phyloP scores from a whole-genome alignment of 352 stramenopile genomes.

The Phytopythium delawarense region DNA sequence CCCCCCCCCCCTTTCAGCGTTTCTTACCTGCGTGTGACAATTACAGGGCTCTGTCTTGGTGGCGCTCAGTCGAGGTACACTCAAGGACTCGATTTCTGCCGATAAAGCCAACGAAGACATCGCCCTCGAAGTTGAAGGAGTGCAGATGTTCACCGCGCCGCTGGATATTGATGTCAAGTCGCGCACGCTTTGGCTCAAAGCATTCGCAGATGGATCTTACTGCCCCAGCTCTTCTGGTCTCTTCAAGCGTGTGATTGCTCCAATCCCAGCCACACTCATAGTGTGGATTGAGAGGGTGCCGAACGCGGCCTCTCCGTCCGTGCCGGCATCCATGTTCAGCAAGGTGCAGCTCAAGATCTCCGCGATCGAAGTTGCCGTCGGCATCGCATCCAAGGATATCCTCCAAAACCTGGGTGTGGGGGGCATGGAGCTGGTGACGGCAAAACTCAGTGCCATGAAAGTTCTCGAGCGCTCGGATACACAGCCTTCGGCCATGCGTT shows the following conservation, averaged over 20 bases:
- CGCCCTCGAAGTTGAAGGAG: constrained; percentile 51
- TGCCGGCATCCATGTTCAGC: constrained; percentile 16
- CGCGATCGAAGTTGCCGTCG: constrained; percentile 44
- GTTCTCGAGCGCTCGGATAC: constrained; percentile 24
- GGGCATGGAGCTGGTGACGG: constrained; percentile 26
- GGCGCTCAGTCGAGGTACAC: constrained; percentile 48
- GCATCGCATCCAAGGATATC: constrained; percentile 53
- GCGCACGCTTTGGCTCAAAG: constrained; percentile 59
- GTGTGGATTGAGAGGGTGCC: constrained; percentile 51
- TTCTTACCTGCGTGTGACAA: background rate
- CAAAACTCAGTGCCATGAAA: constrained; percentile 43
- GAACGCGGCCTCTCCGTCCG: constrained; percentile 3
- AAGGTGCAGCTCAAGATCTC: constrained; percentile 56
- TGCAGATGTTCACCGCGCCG: constrained; percentile 64
- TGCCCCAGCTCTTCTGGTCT: constrained; percentile 56
- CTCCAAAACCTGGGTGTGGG: constrained; percentile 45
- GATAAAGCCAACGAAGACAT: constrained; percentile 50
- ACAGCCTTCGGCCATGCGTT: constrained; percentile 5
- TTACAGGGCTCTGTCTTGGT: constrained; percentile 54
- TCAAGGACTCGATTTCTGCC: constrained; percentile 51
- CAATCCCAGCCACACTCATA: constrained; percentile 49
- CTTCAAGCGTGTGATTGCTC: constrained; percentile 59
- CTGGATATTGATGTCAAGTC: constrained; percentile 74
- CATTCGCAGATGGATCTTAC: constrained; percentile 49
- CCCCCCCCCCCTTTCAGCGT: too few species aligned